These are phyloP conservation scores for Vitellaria paradoxa DNA, from an alignment of 179 eudicot genomes.

Conservation along the genomic window DNA sequence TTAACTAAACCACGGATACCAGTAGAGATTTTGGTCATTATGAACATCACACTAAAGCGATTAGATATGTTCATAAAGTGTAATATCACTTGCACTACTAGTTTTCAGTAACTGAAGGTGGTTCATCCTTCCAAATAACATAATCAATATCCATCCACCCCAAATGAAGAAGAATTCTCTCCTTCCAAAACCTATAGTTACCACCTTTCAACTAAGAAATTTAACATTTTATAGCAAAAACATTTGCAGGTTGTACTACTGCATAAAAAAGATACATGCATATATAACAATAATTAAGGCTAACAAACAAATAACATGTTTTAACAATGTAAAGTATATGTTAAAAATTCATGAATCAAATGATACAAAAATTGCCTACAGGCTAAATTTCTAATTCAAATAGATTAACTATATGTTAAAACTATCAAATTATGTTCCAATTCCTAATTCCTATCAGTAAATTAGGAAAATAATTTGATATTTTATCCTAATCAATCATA, in stretches of 20 bases:
- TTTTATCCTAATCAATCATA: too few relatives aligned
- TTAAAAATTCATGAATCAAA: background rate
- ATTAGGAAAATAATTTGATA: background rate
- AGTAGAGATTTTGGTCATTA: background rate
- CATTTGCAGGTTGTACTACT: background rate
- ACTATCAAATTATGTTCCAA: background rate
- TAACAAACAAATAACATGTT: background rate
- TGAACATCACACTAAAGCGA: constrained; percentile 3
- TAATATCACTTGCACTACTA: background rate
- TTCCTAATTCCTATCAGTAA: background rate
- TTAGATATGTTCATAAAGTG: background rate
- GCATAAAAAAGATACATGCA: background rate
- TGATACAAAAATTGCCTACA: background rate
- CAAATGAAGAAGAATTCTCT: constrained; percentile 3
- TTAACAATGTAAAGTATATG: background rate
- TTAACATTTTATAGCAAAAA: background rate
- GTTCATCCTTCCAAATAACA: background rate
- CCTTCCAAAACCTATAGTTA: background rate
- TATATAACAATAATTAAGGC: background rate
- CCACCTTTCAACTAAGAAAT: background rate
- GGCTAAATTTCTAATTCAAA: constrained; percentile 5
- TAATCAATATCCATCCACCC: constrained; percentile 14
- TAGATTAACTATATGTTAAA: background rate
- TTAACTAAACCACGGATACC: background rate
- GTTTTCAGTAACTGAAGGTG: background rate